Base-by-base conservation (phyloP, 495 filamentous ascomycete species). In the Trichoderma reesei region DNA sequence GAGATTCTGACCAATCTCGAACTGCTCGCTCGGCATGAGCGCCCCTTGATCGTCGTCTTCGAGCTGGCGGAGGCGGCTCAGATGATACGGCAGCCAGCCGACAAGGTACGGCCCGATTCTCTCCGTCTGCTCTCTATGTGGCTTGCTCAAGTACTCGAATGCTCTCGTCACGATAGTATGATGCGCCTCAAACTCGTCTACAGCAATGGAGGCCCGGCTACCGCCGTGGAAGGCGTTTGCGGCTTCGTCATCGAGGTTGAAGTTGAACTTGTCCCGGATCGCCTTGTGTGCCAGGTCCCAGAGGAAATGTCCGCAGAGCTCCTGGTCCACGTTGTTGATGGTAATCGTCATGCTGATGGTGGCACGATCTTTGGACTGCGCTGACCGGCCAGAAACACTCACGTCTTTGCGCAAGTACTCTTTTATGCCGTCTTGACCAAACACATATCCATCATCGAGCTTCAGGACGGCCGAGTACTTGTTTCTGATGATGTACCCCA, bases 271-370 rank as follows among this genome's bases (percentile, higher is more conserved):
- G 39, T 68, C 66, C n/a, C 66, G 66, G 42, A 68, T 68, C 20
- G 64, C 66, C 51, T 68, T 65, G 20, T 68, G 64, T 6, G 66
- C 64, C 13, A 68, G 48, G 33, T 68, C 66, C 66, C 66, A 68
- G 13, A 68, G 64, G n/a, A 68, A 68, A 33, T 68, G 59, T 3
- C 61, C 60, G 42, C 66, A 68, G 20, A 68, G 44, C 64, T 68
- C 66, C 26, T 65, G 64, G 33, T 68, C 64, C 10, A 68, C 66
- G 34, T 68, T 65, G 20, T 39, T 63, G 60, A 68, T 68, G 38
- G 64, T 65, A 56, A 68, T 68, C 31, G 36, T 68, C 66, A 68
- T 65, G 41, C 64, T 66, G 33, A 68, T 68, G 10, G 64, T 68
- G 1, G 66, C 44, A 9, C 64, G 61, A 13, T 64, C 65, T 34